Evolutionary conservation across 225 moss, liverwort and hornwort species (phyloP).

Genomic region (Asterella californica): DNA sequence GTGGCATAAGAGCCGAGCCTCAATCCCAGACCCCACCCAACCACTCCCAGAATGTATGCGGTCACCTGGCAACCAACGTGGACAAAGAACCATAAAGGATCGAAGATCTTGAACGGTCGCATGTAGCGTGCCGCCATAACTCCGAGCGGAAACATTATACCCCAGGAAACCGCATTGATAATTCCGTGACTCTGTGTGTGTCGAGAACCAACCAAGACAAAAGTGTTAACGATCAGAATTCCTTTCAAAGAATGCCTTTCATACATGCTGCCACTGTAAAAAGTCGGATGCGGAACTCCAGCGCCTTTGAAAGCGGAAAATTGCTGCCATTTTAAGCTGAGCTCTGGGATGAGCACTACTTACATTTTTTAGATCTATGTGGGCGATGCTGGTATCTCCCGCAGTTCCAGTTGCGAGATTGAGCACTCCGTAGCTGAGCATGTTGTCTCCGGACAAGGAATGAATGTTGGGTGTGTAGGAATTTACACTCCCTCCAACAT

Average conservation of each 20-base stretch:
- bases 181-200: constrained; percentile 65
- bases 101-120: constrained; percentile 53
- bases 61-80: constrained; percentile 63
- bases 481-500: constrained; percentile 44
- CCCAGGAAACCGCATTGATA: constrained; percentile 66
- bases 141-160: constrained; percentile 70
- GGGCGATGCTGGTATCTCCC: constrained; percentile 14
- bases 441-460: neutral
- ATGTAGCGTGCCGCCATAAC: constrained; percentile 74
- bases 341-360: neutral
- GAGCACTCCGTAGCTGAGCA: constrained; percentile 24
- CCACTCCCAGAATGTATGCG: constrained; percentile 66
- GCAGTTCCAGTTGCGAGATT: constrained; percentile 43
- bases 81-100: constrained; percentile 68
- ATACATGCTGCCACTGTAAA: neutral
- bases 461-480: constrained; percentile 27
- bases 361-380: constrained; percentile 52
- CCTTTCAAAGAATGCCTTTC: neutral
- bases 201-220: neutral
- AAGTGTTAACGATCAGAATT: neutral
- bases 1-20: constrained; percentile 38
- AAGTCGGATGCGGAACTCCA: neutral
- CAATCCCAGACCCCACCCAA: constrained; percentile 60
- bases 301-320: neutral
- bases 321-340: neutral